Conservation (phyloP, 1,139 yeast genomes). For the Pichia sp. region DNA sequence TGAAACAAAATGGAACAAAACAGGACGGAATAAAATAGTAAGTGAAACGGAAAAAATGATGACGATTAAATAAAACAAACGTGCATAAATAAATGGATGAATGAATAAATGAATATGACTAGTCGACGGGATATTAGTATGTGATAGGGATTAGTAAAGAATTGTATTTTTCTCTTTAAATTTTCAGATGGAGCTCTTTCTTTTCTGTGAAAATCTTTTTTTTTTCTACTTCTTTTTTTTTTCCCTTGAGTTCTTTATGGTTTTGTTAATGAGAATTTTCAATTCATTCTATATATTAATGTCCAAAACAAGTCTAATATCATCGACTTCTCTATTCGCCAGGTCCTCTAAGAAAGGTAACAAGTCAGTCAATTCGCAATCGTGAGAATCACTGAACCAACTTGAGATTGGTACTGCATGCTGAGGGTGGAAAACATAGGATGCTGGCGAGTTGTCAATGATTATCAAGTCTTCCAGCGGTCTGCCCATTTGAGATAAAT, state of each 20-base stretch:
- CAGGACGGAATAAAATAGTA: background rate
- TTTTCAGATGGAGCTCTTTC: background rate
- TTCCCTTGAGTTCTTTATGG: background rate
- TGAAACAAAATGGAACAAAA: background rate
- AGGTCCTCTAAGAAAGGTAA: slow-evolving; percentile 87
- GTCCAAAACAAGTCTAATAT: slow-evolving; percentile 80
- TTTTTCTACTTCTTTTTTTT: background rate
- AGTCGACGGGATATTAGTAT: background rate
- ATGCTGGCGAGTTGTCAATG: slow-evolving; percentile 95
- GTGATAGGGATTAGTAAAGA: background rate
- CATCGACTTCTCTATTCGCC: slow-evolving; percentile 64
- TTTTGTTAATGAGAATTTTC: background rate
- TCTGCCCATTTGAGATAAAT: slow-evolving; percentile 88
- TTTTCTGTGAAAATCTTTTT: background rate
- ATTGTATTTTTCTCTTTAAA: background rate
- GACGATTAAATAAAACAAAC: background rate
- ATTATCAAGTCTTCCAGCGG: slow-evolving; percentile 83
- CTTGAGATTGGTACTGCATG: slow-evolving; percentile 97
- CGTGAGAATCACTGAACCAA: slow-evolving; percentile 98
- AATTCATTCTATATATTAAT: slow-evolving; percentile 44
- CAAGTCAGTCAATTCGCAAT: slow-evolving; percentile 87
- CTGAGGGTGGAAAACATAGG: slow-evolving; percentile 94
- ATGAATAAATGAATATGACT: background rate
- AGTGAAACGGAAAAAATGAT: background rate
- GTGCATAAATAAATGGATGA: background rate